Evolutionary conservation across 768 basidiomycete genomes (phyloP).

Genomic region (Russula sp.): DNA sequence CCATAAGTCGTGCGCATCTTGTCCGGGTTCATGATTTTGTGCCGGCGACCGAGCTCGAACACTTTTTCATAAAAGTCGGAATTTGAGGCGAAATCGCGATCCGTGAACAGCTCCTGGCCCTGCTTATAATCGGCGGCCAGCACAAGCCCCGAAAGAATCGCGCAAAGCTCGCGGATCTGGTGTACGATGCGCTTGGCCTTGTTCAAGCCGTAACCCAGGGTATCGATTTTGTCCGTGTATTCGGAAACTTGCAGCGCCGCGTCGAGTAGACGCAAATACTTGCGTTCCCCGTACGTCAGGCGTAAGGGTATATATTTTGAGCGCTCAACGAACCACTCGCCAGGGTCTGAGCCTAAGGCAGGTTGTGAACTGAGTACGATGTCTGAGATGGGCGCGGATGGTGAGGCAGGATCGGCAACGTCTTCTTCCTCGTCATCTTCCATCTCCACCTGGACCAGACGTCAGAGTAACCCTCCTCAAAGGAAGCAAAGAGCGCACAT

Average conservation of each 20-base stretch:
- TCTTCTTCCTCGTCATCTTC: slow-evolving; percentile 34
- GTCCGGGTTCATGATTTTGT: slow-evolving; percentile 91
- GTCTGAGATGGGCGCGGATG: slow-evolving; percentile 28
- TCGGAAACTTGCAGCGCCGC: slow-evolving; percentile 80
- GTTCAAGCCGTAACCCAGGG: slow-evolving; percentile 64
- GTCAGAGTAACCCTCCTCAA: slow-evolving; percentile 20
- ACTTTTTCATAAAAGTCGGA: slow-evolving; percentile 71
- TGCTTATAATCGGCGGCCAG: slow-evolving; percentile 81
- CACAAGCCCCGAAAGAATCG: slow-evolving; percentile 78
- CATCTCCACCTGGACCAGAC: slow-evolving; percentile 30
- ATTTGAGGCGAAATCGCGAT: slow-evolving; percentile 75
- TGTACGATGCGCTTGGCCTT: slow-evolving; percentile 85
- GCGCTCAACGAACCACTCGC: slow-evolving; percentile 82
- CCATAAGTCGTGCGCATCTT: slow-evolving; percentile 89
- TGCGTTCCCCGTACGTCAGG: slow-evolving; percentile 66
- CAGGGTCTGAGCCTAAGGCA: slow-evolving; percentile 50
- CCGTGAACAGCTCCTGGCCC: slow-evolving; percentile 79
- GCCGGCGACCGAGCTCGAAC: slow-evolving; percentile 76
- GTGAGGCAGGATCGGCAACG: slow-evolving; percentile 29
- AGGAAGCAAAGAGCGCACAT: slow-evolving; percentile 5
- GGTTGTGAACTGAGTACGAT: slow-evolving; percentile 48
- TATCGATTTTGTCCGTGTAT: slow-evolving; percentile 88
- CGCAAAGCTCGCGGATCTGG: slow-evolving; percentile 81
- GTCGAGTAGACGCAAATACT: slow-evolving; percentile 77
- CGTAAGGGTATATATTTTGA: slow-evolving; percentile 77